Base-by-base conservation (phyloP, 768 basidiomycete genomes). In the Mycena vulgaris region DNA sequence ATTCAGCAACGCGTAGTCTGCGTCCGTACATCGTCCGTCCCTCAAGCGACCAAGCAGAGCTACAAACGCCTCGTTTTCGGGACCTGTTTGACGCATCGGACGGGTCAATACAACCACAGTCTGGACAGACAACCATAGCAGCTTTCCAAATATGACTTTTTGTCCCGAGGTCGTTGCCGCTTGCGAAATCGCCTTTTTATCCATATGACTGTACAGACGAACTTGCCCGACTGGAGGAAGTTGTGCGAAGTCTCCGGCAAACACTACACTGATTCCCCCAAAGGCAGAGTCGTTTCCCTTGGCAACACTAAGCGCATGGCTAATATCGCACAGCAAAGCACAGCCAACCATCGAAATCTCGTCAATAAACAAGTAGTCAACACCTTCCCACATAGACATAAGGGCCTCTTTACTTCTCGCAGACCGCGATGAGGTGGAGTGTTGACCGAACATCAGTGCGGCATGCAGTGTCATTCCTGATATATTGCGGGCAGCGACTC, bases 161-260 rank as follows among this genome's bases (percentile, higher is more conserved):
- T n/a, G n/a, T n/a, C 28, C 45, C 61, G 4, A 68, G 35, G 6
- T 33, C 39, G 19, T 63, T 40, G 37, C 63, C 48, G 10, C 67
- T n/a, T n/a, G n/a, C n/a, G n/a, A n/a, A n/a, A n/a, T n/a, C n/a
- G n/a, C n/a, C n/a, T 8, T 61, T 21, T 42, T 58, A 2, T 56
- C 63, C 0, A 65, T 14, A 14, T 56, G 63, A 3, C 5, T 48
- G 39, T 55, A 65, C 5, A 65, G 28, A 5, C 45, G 39, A 0
- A 6, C 76, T 2, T 81, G 72, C 0, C 72, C 66, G 0, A 87
- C 78, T 8, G 86, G 85, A 0, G 83, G 80, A 1, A 84, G 63
- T 55, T 87, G 86, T 0, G 78, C 75, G 65, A 87, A 86, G 63
- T 87, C 84, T 1, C 85, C 84, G 0, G 83, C 81, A 65, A n/a